Base-by-base conservation (phyloP, 2,329 filamentous ascomycete genomes). In the Biscogniauxia marginata region DNA sequence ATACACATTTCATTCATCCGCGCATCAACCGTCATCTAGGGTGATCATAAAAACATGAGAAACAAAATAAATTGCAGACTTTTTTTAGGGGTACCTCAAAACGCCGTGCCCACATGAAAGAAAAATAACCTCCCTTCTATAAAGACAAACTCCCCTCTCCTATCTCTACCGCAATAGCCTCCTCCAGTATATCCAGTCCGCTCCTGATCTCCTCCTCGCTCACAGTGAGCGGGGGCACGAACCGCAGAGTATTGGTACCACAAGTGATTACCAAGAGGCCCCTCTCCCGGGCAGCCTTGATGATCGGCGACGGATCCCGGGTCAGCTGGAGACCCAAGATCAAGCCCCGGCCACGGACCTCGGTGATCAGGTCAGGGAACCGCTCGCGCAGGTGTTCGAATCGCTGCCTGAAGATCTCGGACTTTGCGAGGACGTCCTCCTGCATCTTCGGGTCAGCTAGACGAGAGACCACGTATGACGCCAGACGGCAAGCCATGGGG, bases 191-290 rank as follows among this genome's bases (percentile, higher is more conserved):
- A 45, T 77, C 76, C 72, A 97, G 76, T 0, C 91, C 92, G 62
- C 88, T 80, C 63, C 86, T 79, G 63, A 98, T 95, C 80, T 97
- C 90, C 22, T 83, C 84, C 64, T 91, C 86, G 0, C 84, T 88
- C 56, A 99, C 89, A 5, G 87, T 86, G 68, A 99, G 76, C 58
- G 91, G 89, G 25, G 95, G 95, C 55, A 98, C 92, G 67, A 99
- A 96, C 49, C 95, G 82, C 64, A 99, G 75, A 7, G 93, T 97
- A 70, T 98, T 96, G 24, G 87, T 92, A 1, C 95, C 95, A 23
- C 91, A 93, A 1, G 92, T 97, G 69, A 99, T 97, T 57, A 99
- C 80, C 57, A 99, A 74, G 67, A 99, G 73, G 0, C 95, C 95
- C 57, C 91, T 82, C 77, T 98, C 91, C 59, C 95, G 81, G 18